Percentiles rank a stretch among this genome's conserved stretches.
These are phyloP conservation scores for Delitschia confertaspora DNA, from an alignment of 495 filamentous ascomycete genomes.

Conservation along the genomic window DNA sequence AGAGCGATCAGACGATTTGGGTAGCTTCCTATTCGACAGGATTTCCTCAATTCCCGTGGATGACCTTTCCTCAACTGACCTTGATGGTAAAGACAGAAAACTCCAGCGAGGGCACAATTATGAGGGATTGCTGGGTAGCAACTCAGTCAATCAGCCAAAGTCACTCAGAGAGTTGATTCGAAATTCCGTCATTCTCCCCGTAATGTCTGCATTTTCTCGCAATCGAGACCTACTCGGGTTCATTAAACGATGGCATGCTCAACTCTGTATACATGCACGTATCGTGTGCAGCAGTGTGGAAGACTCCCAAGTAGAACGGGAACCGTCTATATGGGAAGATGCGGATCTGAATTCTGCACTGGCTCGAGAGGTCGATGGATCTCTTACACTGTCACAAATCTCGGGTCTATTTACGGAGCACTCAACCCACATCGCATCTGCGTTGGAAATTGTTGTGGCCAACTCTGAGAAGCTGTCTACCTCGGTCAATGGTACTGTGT, in stretches of 20 bases:
- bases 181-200: constrained; percentile 39
- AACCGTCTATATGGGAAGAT: constrained; percentile 16
- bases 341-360: constrained; percentile 3
- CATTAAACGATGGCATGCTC: constrained; percentile 55
- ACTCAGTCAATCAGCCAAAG: too few species aligned
- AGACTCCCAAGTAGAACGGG: neutral
- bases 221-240: constrained; percentile 60
- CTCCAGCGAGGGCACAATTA: neutral
- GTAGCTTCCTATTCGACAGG: constrained; percentile 13
- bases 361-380: constrained; percentile 6
- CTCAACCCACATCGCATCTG: neutral
- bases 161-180: neutral
- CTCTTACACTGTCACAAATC: constrained; percentile 17
- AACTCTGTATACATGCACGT: constrained; percentile 38
- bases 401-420: constrained; percentile 13
- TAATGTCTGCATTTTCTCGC: constrained; percentile 54
- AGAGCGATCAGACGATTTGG: constrained; percentile 9
- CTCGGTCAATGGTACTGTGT: neutral
- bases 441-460: neutral
- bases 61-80: neutral
- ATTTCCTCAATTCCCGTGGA: constrained; percentile 6
- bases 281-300: neutral
- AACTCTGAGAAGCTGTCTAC: neutral
- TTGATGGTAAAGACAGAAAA: neutral
- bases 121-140: neutral